Conservation (phyloP, 2,329 filamentous ascomycete species). For the Fusarium coicis region DNA sequence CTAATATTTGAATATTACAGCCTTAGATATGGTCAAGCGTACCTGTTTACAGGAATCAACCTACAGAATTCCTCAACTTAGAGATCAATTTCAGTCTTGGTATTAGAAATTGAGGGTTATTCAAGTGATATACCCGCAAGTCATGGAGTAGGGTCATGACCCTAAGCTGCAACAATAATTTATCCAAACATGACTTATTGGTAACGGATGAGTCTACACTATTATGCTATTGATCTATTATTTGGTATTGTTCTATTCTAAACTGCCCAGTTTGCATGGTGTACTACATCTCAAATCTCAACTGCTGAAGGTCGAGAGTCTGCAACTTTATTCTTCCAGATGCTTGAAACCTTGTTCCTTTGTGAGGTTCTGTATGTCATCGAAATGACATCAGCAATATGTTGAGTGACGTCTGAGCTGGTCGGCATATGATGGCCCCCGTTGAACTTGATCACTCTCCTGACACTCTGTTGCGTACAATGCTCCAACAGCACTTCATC, state of each 20-base stretch:
- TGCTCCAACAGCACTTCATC: not conserved
- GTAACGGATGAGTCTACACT: not conserved
- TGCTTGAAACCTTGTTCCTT: not conserved
- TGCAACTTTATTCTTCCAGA: not conserved
- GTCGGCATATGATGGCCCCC: not conserved
- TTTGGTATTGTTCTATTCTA: not conserved
- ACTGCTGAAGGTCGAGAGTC: not conserved
- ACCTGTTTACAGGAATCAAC: rapidly evolving
- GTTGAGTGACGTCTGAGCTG: not conserved
- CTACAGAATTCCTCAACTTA: not conserved
- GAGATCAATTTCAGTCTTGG: rapidly evolving
- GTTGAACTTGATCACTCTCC: slow-evolving; percentile 2
- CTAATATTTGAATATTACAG: not conserved
- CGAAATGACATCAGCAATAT: not conserved
- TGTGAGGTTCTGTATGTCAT: not conserved
- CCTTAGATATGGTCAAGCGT: not conserved
- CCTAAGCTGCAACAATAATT: not conserved
- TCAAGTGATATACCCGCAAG: not conserved
- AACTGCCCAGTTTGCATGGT: not conserved
- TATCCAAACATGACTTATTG: not conserved
- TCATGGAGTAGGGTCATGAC: not conserved
- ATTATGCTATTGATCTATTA: rapidly evolving
- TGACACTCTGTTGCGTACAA: not conserved
- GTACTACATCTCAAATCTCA: not conserved
- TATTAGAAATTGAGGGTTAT: not conserved